Percentiles rank a stretch among this genome's conserved stretches.
Evolutionary conservation across 148 eudicot species (phyloP).

Genomic region (Rhododendron ovatum): DNA sequence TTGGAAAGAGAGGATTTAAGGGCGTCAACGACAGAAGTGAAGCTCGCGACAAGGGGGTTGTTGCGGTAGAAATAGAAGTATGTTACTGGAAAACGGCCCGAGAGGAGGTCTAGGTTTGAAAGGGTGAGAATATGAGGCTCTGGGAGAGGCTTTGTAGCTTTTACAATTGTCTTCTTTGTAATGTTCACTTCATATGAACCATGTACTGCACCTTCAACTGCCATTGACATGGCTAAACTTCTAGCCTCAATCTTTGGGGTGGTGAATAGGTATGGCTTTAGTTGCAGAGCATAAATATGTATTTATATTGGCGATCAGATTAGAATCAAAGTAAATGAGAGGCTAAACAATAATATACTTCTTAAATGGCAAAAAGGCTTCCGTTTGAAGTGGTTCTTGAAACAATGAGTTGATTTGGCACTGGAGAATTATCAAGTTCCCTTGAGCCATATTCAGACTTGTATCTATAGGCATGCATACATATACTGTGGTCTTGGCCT

Average conservation of each 20-base stretch:
- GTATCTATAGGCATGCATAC: neutral
- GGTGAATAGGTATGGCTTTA: neutral
- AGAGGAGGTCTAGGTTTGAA: conserved; percentile 35
- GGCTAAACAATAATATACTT: neutral
- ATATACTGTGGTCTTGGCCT: neutral
- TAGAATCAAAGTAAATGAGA: neutral
- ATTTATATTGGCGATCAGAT: neutral
- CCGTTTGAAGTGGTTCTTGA: neutral
- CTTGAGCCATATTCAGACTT: neutral
- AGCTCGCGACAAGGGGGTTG: neutral
- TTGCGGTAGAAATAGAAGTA: conserved; percentile 31
- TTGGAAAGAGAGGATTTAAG: conserved; percentile 22
- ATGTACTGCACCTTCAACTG: neutral
- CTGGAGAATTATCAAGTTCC: neutral
- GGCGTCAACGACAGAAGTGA: neutral
- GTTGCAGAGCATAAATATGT: neutral
- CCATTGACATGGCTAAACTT: conserved; percentile 4
- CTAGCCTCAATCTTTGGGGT: neutral
- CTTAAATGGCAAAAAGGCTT: neutral
- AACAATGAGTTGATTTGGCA: neutral
- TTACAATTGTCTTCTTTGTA: conserved; percentile 22
- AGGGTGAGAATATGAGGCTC: conserved; percentile 20
- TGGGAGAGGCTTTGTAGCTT: conserved; percentile 9
- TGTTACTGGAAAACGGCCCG: conserved; percentile 31
- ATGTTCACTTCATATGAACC: conserved; percentile 16